Conservation (phyloP, 768 basidiomycete genomes). For the Candolleomyces aberdarensis region DNA sequence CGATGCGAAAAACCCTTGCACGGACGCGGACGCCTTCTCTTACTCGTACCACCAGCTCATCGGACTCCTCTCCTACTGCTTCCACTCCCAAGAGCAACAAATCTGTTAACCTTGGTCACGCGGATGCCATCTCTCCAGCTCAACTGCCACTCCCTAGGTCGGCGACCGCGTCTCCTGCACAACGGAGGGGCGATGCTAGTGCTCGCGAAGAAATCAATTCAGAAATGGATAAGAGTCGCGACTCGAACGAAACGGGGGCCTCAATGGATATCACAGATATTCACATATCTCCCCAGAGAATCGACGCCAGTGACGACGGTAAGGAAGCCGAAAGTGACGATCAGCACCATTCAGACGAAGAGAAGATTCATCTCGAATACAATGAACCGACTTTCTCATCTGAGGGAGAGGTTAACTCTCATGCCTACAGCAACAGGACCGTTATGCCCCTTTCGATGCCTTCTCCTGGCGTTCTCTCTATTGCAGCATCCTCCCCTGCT, state of each 20-base stretch:
- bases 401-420: conserved; percentile 47
- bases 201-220: conserved; percentile 6
- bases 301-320: conserved; percentile 18
- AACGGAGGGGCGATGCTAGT: conserved; percentile 22
- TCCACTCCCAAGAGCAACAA: conserved; percentile 61
- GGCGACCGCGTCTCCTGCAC: conserved; percentile 45
- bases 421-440: conserved; percentile 24
- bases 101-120: conserved; percentile 37
- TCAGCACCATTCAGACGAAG: conserved; percentile 9
- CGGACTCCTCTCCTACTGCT: conserved; percentile 54
- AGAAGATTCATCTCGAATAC: conserved; percentile 18
- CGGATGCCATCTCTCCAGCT: conserved; percentile 42
- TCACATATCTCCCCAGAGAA: conserved; percentile 37
- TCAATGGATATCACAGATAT: conserved; percentile 56
- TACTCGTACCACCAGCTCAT: conserved; percentile 53
- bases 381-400: conserved; percentile 73
- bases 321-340: conserved; percentile 15
- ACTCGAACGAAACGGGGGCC: conserved; percentile 30
- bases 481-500: conserved; percentile 44
- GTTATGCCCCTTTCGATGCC: conserved; percentile 24
- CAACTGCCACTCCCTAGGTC: conserved; percentile 53
- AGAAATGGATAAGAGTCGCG: conserved; percentile 25
- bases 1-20: conserved; percentile 47
- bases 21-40: conserved; percentile 66
- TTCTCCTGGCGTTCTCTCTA: conserved; percentile 16